A percentile compares a stretch with the other conserved stretches of the same genome.
These are phyloP conservation scores for Lojkania enalia DNA, from an alignment of 2,329 filamentous ascomycete species.

Conservation along the genomic window DNA sequence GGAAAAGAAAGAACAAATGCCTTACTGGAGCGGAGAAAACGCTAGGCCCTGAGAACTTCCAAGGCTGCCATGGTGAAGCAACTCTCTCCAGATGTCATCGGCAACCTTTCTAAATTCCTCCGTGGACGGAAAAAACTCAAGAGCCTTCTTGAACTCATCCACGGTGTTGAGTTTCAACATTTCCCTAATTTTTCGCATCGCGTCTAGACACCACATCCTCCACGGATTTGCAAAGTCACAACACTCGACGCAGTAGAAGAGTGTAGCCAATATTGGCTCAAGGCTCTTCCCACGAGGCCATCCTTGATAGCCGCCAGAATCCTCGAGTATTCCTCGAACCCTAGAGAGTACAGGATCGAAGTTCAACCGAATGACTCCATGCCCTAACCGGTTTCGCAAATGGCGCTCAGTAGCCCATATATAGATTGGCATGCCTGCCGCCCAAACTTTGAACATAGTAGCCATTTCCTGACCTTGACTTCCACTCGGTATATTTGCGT, in stretches of 20 bases:
- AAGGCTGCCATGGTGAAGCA: constrained; percentile 10
- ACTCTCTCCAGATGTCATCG: constrained; percentile 20
- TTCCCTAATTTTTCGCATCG: constrained; percentile 11
- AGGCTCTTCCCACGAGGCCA: constrained; percentile 24
- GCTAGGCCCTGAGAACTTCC: not conserved
- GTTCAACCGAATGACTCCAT: constrained; percentile 2
- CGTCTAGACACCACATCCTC: constrained; percentile 18
- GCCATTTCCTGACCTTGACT: constrained; percentile 12
- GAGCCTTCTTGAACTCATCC: constrained; percentile 22
- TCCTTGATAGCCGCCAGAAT: constrained; percentile 12
- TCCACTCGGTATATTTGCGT: constrained; percentile 6
- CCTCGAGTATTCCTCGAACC: constrained; percentile 13
- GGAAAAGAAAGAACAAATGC: not conserved
- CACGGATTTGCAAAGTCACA: constrained; percentile 15
- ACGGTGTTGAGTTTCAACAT: constrained; percentile 20
- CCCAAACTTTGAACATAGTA: constrained; percentile 22
- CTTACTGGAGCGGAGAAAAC: not conserved
- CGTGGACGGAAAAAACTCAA: constrained; percentile 21
- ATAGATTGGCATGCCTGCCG: constrained; percentile 18
- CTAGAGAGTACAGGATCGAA: constrained; percentile 15
- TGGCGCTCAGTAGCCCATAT: constrained; percentile 21
- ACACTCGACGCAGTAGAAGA: constrained; percentile 23
- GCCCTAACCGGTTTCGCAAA: constrained; percentile 6
- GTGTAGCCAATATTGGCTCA: constrained; percentile 21
- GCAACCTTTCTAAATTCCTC: constrained; percentile 9